phyloP scores from a whole-genome alignment of 2,329 filamentous ascomycete species.

The Aspergillus carbonarius region DNA sequence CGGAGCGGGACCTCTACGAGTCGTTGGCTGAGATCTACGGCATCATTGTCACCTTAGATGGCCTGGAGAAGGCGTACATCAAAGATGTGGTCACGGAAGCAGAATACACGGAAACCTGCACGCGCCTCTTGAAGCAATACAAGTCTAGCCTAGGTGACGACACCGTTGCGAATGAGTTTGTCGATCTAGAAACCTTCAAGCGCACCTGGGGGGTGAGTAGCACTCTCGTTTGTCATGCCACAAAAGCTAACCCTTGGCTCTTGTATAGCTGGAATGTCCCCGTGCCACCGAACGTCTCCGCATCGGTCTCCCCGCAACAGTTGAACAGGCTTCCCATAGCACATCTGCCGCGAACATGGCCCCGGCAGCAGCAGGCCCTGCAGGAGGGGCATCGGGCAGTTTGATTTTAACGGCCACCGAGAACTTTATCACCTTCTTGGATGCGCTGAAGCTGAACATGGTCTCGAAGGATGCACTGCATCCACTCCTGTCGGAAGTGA shows the following conservation, averaged over 20 bases:
- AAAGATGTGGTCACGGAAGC: constrained; percentile 89
- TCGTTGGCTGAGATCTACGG: constrained; percentile 97
- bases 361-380: constrained; percentile 25
- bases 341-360: constrained; percentile 44
- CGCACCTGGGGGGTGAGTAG: constrained; percentile 79
- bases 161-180: constrained; percentile 82
- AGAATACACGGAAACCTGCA: constrained; percentile 96
- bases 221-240: neutral
- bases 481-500: constrained; percentile 89
- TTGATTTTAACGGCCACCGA: constrained; percentile 89
- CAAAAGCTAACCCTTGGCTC: neutral
- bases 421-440: constrained; percentile 97
- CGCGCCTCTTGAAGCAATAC: constrained; percentile 91
- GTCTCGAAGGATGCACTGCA: constrained; percentile 96
- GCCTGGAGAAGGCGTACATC: constrained; percentile 92
- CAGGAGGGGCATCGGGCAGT: constrained; percentile 52
- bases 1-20: constrained; percentile 90
- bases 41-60: constrained; percentile 93
- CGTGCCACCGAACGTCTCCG: constrained; percentile 89
- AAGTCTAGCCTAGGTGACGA: constrained; percentile 91
- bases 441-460: constrained; percentile 88
- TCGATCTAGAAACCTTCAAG: constrained; percentile 87
- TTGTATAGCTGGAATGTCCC: constrained; percentile 78
- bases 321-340: constrained; percentile 59
- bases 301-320: constrained; percentile 86